A percentile compares a stretch with the other conserved stretches of the same genome.
Evolutionary conservation across 306 rosid species (phyloP).

Genomic region (Malus sieversii): DNA sequence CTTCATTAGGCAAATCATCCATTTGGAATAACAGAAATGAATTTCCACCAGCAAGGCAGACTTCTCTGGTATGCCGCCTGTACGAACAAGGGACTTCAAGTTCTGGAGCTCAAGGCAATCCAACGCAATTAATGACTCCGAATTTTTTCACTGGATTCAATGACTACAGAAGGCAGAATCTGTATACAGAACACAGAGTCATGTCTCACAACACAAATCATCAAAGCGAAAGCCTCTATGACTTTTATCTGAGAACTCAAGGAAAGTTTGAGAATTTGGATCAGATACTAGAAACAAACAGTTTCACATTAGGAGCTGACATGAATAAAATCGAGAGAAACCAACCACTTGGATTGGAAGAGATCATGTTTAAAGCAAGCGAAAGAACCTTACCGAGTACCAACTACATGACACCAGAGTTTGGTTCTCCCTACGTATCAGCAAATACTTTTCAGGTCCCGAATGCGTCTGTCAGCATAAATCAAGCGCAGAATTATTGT

Average conservation of each 20-base stretch:
- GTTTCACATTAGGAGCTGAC: background rate
- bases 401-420: background rate
- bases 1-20: background rate
- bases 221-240: background rate
- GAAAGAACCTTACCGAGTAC: background rate
- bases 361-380: background rate
- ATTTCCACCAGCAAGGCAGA: background rate
- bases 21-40: background rate
- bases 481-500: background rate
- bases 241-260: background rate
- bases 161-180: background rate
- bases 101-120: background rate
- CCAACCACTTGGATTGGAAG: background rate
- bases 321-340: background rate
- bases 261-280: constrained; percentile 1
- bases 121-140: background rate
- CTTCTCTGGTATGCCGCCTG: background rate
- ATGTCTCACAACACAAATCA: background rate
- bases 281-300: background rate
- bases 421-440: background rate
- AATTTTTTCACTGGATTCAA: background rate
- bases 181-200: background rate
- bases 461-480: background rate
- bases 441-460: background rate
- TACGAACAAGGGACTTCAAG: background rate